Base-by-base conservation (phyloP, 208 protist genomes). In the Herpetomonas samuelpessoai region DNA sequence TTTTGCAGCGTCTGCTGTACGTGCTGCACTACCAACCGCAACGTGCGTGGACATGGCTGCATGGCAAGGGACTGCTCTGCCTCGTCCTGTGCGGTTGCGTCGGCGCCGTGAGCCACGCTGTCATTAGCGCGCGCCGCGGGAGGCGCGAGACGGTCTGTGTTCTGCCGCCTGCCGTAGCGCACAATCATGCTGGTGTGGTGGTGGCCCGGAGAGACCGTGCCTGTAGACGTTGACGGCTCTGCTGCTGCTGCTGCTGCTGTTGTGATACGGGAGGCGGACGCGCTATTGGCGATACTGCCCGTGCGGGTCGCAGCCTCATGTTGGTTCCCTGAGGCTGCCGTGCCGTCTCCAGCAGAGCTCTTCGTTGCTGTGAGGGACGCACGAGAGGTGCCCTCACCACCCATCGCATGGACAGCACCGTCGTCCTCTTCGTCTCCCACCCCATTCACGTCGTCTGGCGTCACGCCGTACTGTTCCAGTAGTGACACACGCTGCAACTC, bases 41-140 rank as follows among this genome's bases (percentile, higher is more conserved):
- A 74, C n/a, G 90, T 83, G n/a, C 62, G 71, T 0, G 90, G 90
- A 27, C 86, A 93, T 10, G 90, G 90, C 72, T 93, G 84, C 48
- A 68, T 60, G 16, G 75, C 64, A 7, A 96, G 65, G n/a, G 79
- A 73, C 0, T 47, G 38, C 68, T 87, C 84, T 3, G 62, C 74
- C n/a, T 90, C 83, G 12, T 71, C 74, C 9, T 66, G 60, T 7
- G 46, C 35, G 22, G 6, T 30, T 3, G 28, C n/a, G n/a, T n/a
- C n/a, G n/a, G n/a, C n/a, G n/a, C n/a, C 19, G 7, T n/a, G 7
- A 19, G 46, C 46, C 7, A 21, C 46, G 18, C 46, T 51, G 46
- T 51, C 19, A 18, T 18, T 45, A 18, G 38, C 38, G 14, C 46
- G 24, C 46, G 46, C 7, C 19, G 7, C 19, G 46, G 24, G 46